Evolutionary conservation across 129 eudicot genomes (phyloP).

Genomic region (Sambucus nigra): DNA sequence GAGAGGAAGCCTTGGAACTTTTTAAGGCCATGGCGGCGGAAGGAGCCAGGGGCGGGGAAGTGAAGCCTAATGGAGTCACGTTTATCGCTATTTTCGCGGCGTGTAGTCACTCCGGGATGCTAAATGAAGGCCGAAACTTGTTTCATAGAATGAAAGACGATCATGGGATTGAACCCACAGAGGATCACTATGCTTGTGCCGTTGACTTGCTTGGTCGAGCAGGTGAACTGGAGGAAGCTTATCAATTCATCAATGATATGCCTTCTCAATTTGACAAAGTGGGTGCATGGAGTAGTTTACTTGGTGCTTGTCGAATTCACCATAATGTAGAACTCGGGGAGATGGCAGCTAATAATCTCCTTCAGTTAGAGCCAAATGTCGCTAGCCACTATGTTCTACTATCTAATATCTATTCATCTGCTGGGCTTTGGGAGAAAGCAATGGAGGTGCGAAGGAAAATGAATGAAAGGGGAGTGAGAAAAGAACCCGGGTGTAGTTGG

Average conservation of each 20-base stretch:
- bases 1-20: slow-evolving; percentile 48
- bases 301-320: slow-evolving; percentile 76
- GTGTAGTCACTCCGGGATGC: slow-evolving; percentile 78
- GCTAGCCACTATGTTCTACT: slow-evolving; percentile 80
- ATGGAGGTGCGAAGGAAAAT: slow-evolving; percentile 43
- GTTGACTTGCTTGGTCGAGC: slow-evolving; percentile 91
- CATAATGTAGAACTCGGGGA: slow-evolving; percentile 70
- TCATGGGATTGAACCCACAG: slow-evolving; percentile 49
- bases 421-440: slow-evolving; percentile 77
- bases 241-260: slow-evolving; percentile 42
- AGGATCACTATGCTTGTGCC: slow-evolving; percentile 71
- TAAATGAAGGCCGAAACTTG: slow-evolving; percentile 53
- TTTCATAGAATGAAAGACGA: slow-evolving; percentile 50
- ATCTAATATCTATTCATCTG: slow-evolving; percentile 65
- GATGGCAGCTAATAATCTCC: slow-evolving; percentile 47
- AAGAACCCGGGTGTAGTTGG: slow-evolving; percentile 93
- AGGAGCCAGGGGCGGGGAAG: slow-evolving; percentile 18
- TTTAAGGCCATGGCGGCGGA: slow-evolving; percentile 38
- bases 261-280: slow-evolving; percentile 36
- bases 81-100: slow-evolving; percentile 71
- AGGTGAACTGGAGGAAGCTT: slow-evolving; percentile 60
- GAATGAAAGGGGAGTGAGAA: slow-evolving; percentile 58
- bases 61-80: slow-evolving; percentile 66
- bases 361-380: slow-evolving; percentile 53
- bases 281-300: slow-evolving; percentile 79